phyloP scores from a whole-genome alignment of 805 yeast species.

The Candida xiaguanensis region DNA sequence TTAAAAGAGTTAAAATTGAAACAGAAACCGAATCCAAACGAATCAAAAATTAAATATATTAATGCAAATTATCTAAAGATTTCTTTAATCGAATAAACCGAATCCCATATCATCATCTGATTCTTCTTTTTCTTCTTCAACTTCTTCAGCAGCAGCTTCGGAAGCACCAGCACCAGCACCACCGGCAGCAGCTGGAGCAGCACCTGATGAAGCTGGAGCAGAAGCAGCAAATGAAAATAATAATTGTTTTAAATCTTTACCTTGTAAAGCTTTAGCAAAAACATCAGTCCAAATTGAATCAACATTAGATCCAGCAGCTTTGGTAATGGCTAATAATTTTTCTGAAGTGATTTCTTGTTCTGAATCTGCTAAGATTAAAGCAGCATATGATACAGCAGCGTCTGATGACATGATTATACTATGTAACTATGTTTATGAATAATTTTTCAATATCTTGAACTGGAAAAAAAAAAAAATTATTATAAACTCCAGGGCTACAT shows the following conservation, averaged over 20 bases:
- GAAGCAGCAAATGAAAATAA: conserved; percentile 52
- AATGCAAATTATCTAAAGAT: too few relatives aligned
- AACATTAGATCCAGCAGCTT: conserved; percentile 80
- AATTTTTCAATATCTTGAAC: too few relatives aligned
- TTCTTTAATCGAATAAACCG: conserved; percentile 96
- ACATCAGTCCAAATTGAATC: conserved; percentile 83
- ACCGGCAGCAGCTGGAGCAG: conserved; percentile 31
- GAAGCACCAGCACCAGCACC: conserved; percentile 48
- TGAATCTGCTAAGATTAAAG: conserved; percentile 96
- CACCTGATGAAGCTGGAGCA: conserved; percentile 39
- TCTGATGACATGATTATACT: conserved; percentile 93
- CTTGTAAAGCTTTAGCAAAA: conserved; percentile 83
- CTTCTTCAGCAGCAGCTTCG: conserved; percentile 69
- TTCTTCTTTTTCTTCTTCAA: conserved; percentile 60
- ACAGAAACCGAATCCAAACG: not conserved
- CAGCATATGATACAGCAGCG: conserved; percentile 96
- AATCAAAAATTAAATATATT: too few relatives aligned
- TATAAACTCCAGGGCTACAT: not conserved
- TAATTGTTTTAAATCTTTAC: conserved; percentile 79
- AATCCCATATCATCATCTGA: conserved; percentile 85
- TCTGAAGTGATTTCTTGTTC: conserved; percentile 89
- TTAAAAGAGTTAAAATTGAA: too few relatives aligned
- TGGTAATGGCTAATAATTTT: conserved; percentile 72
- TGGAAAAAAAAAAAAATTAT: not conserved
- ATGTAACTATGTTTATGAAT: too few relatives aligned